These are phyloP conservation scores for Clitopilus hobsonii DNA, from an alignment of 768 basidiomycete genomes.

Conservation along the genomic window DNA sequence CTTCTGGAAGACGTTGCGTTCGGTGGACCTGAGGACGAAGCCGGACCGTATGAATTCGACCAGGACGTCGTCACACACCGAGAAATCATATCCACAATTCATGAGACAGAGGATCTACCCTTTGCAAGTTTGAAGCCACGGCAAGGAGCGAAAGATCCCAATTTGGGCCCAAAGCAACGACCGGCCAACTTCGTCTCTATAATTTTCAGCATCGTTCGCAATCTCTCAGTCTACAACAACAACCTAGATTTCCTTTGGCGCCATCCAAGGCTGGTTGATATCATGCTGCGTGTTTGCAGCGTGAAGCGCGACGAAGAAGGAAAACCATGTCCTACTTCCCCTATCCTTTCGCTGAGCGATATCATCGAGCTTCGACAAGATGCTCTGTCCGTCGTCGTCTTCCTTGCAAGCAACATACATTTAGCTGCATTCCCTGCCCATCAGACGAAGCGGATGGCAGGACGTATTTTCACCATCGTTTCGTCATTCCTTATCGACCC, in stretches of 20 bases:
- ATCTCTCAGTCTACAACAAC: constrained; percentile 71
- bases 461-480: constrained; percentile 59
- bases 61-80: constrained; percentile 55
- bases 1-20: constrained; percentile 83
- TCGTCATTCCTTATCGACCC: constrained; percentile 75
- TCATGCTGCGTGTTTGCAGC: constrained; percentile 66
- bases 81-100: constrained; percentile 53
- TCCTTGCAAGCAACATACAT: constrained; percentile 48
- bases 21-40: constrained; percentile 33
- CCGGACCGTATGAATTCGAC: constrained; percentile 19
- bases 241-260: constrained; percentile 65
- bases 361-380: constrained; percentile 74
- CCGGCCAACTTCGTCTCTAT: constrained; percentile 65
- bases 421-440: constrained; percentile 41
- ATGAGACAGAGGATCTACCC: constrained; percentile 52
- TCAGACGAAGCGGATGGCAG: constrained; percentile 42
- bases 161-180: constrained; percentile 57
- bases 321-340: constrained; percentile 40
- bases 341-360: constrained; percentile 66
- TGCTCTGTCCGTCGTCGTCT: constrained; percentile 62
- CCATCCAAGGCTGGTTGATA: constrained; percentile 58
- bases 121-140: constrained; percentile 52
- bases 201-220: constrained; percentile 78
- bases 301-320: constrained; percentile 31
- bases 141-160: constrained; percentile 46